These are phyloP conservation scores for Auriscalpium microsporum DNA, from an alignment of 768 basidiomycete genomes.

Conservation along the genomic window DNA sequence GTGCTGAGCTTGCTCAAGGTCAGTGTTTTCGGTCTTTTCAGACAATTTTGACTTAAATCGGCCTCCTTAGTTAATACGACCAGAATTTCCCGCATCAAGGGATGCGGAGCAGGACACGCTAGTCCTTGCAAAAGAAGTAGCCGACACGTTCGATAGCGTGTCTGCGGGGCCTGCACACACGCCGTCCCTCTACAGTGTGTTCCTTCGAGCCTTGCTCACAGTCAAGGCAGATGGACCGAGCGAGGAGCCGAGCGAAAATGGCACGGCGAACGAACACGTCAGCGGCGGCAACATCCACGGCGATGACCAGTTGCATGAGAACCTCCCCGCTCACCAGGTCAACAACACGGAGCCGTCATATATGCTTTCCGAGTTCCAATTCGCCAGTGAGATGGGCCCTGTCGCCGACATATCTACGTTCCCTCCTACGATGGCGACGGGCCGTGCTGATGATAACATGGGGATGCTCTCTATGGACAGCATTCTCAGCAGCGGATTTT, in stretches of 20 bases:
- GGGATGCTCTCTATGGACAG: slow-evolving; percentile 73
- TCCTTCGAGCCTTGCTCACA: slow-evolving; percentile 70
- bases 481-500: slow-evolving; percentile 71
- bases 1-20: slow-evolving; percentile 91
- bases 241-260: slow-evolving; percentile 4
- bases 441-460: slow-evolving; percentile 31
- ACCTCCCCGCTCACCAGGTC: slow-evolving; percentile 4
- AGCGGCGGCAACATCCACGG: neutral
- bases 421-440: slow-evolving; percentile 77
- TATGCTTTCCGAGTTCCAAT: slow-evolving; percentile 53
- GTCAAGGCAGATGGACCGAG: slow-evolving; percentile 31
- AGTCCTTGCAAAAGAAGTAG: slow-evolving; percentile 68
- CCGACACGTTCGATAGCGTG: slow-evolving; percentile 66
- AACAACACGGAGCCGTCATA: slow-evolving; percentile 2
- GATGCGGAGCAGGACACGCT: slow-evolving; percentile 68
- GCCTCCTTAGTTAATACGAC: slow-evolving; percentile 58
- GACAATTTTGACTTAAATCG: neutral
- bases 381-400: slow-evolving; percentile 79
- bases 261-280: neutral
- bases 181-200: slow-evolving; percentile 80
- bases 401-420: slow-evolving; percentile 76
- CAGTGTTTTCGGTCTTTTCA: slow-evolving; percentile 8
- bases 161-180: slow-evolving; percentile 80
- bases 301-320: slow-evolving; percentile 5
- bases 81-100: slow-evolving; percentile 72